These are phyloP conservation scores for Lipomyces yamanashiensis DNA, from an alignment of 805 yeast species.

Conservation along the genomic window DNA sequence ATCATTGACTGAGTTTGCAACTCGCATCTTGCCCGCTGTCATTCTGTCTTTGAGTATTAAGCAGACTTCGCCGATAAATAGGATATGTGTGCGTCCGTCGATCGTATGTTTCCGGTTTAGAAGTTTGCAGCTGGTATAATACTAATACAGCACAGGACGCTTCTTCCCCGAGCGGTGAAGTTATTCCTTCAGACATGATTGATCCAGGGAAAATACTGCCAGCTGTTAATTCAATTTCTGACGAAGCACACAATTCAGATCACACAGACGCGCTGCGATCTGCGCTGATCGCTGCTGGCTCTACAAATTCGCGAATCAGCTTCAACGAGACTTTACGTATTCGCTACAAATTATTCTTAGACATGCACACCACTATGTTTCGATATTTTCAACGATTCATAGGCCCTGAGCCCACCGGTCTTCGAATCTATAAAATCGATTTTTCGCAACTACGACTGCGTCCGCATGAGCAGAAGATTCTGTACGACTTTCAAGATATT, in stretches of 20 bases:
- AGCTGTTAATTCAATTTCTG: neutral
- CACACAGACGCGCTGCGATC: neutral
- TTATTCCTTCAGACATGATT: neutral
- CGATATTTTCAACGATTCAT: constrained; percentile 3
- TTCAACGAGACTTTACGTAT: neutral
- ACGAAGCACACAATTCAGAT: neutral
- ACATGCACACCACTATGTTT: neutral
- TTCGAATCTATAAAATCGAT: constrained; percentile 3
- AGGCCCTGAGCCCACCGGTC: neutral
- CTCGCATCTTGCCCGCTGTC: constrained; percentile 13
- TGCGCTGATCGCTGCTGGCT: neutral
- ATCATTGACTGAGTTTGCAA: constrained; percentile 1
- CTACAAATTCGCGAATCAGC: too few species aligned
- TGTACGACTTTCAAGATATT: constrained; percentile 8
- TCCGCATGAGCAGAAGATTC: constrained; percentile 16
- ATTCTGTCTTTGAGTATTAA: neutral
- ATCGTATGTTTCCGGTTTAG: neutral
- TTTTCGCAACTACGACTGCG: constrained; percentile 16
- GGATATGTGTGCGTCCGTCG: constrained; percentile 1
- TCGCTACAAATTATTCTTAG: neutral
- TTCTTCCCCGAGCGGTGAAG: too few species aligned
- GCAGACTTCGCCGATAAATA: neutral
- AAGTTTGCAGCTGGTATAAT: too few species aligned
- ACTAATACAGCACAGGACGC: too few species aligned
- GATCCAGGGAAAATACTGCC: neutral